Conservation (phyloP, 1,284 basidiomycete species). For the Ustanciosporium gigantosporum region DNA sequence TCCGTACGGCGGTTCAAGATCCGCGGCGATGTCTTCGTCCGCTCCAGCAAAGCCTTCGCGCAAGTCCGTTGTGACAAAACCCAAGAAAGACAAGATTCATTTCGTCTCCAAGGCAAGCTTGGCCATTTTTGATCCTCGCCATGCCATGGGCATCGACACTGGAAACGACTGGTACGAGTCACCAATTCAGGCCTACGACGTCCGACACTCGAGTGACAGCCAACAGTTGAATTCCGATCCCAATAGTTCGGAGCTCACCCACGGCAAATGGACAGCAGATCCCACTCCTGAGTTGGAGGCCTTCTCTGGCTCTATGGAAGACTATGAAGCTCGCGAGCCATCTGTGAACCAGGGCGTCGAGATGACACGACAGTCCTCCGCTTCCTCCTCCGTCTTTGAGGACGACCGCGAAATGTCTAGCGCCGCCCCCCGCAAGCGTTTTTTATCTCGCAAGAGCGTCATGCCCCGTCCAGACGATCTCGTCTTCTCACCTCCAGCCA, state of each 20-base stretch:
- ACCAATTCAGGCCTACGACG: background rate
- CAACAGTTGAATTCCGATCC: background rate
- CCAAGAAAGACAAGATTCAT: constrained; percentile 52
- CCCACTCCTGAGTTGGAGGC: constrained; percentile 52
- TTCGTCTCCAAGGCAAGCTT: constrained; percentile 54
- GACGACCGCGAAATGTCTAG: constrained; percentile 34
- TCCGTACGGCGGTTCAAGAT: background rate
- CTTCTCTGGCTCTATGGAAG: constrained; percentile 33
- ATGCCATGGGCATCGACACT: constrained; percentile 56
- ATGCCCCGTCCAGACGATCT: constrained; percentile 17
- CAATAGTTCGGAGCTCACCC: background rate
- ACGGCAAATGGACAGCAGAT: constrained; percentile 19
- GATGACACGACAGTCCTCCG: constrained; percentile 26
- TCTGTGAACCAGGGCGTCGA: constrained; percentile 4
- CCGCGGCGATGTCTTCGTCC: background rate
- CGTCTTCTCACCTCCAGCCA: constrained; percentile 20
- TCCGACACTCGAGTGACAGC: constrained; percentile 1
- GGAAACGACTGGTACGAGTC: constrained; percentile 28
- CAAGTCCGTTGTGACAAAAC: constrained; percentile 11
- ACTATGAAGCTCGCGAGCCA: constrained; percentile 1
- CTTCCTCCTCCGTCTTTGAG: constrained; percentile 36
- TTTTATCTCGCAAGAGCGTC: constrained; percentile 25
- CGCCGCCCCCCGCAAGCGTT: constrained; percentile 14
- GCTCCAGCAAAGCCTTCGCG: too few relatives aligned
- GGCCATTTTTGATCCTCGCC: constrained; percentile 51